These are phyloP conservation scores for Aphanomyces cochlioides DNA, from an alignment of 352 stramenopile genomes.

Conservation along the genomic window DNA sequence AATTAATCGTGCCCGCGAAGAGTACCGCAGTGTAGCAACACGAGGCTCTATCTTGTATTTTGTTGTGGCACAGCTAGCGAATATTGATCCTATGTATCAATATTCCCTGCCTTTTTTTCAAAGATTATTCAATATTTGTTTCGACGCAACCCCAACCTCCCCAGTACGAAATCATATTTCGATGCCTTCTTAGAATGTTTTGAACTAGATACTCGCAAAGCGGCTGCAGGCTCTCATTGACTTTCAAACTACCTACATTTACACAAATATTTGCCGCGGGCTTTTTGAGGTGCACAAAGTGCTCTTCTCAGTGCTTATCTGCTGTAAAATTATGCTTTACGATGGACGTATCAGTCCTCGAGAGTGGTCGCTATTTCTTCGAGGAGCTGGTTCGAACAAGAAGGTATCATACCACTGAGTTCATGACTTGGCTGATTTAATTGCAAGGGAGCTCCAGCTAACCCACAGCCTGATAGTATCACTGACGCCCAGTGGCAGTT, in stretches of 20 bases:
- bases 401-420: conserved; percentile 13
- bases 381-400: conserved; percentile 44
- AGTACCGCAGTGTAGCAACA: conserved; percentile 88
- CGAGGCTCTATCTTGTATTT: conserved; percentile 94
- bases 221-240: conserved; percentile 81
- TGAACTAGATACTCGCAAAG: conserved; percentile 40
- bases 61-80: conserved; percentile 87
- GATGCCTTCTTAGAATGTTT: conserved; percentile 10
- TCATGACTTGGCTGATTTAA: no score
- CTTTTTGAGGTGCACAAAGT: conserved; percentile 93
- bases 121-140: conserved; percentile 89
- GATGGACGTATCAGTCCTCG: conserved; percentile 53
- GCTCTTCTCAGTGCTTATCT: conserved; percentile 93
- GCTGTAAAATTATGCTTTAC: conserved; percentile 91
- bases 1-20: conserved; percentile 86
- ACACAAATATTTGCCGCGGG: conserved; percentile 92
- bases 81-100: conserved; percentile 96
- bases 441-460: conserved; percentile 26
- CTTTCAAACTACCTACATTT: conserved; percentile 90
- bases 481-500: conserved; percentile 79
- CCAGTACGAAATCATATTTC: conserved; percentile 31
- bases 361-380: conserved; percentile 90
- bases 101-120: conserved; percentile 93
- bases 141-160: conserved; percentile 65
- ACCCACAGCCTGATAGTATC: conserved; percentile 66